phyloP scores from a whole-genome alignment of 1,284 basidiomycete genomes.

The Vanrija sp. region DNA sequence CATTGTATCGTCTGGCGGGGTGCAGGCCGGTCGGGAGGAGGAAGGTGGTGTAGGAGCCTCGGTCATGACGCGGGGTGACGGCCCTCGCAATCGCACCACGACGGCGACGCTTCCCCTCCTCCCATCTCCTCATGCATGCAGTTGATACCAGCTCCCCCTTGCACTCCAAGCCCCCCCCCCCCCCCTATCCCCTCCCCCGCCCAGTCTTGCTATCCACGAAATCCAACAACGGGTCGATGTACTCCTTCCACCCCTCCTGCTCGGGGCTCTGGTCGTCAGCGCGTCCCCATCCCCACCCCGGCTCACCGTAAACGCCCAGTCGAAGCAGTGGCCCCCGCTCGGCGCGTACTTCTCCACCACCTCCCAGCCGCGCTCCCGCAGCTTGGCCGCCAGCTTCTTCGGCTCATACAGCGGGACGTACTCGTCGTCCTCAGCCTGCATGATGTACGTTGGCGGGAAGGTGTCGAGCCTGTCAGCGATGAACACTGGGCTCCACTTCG shows the following conservation, averaged over 20 bases:
- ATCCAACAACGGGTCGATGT: conserved; percentile 19
- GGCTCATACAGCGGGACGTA: conserved; percentile 22
- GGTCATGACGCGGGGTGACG: no score
- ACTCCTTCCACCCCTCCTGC: conserved; percentile 21
- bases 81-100: no score
- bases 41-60: no score
- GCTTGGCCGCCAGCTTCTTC: conserved; percentile 15
- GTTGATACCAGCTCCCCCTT: no score
- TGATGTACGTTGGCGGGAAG: conserved; percentile 28
- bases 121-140: no score
- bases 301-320: conserved; percentile 21
- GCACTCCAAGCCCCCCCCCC: no score
- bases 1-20: no score
- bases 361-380: conserved; percentile 12
- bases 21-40: no score
- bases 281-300: no score
- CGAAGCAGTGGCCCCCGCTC: conserved; percentile 22
- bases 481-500: conserved; percentile 1
- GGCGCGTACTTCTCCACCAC: conserved; percentile 11
- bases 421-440: conserved; percentile 24
- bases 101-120: no score
- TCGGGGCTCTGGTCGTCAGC: conserved; percentile 18
- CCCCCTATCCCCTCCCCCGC: no score
- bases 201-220: conserved; percentile 15
- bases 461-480: not conserved